Evolutionary conservation across 106 monocot species (phyloP).

Genomic region (Allium sativum): DNA sequence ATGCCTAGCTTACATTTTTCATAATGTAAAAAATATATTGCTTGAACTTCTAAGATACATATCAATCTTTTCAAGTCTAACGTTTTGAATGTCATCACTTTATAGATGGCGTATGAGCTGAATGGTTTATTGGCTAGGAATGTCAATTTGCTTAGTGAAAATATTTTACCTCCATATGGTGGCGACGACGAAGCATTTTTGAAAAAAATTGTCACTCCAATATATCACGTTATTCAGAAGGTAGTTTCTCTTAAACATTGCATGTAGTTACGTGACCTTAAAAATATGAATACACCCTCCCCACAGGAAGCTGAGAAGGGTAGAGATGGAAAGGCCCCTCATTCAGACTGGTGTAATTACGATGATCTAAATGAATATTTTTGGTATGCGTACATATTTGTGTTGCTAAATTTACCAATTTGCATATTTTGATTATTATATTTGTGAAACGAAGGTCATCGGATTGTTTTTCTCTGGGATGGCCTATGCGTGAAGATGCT

Average conservation of each 20-base stretch:
- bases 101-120: conserved; percentile 96
- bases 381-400: conserved; percentile 34
- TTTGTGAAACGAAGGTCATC: no score
- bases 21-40: no score
- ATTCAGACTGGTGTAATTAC: conserved; percentile 79
- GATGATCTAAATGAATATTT: no score
- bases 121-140: conserved; percentile 83
- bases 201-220: no score
- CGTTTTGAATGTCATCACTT: not conserved
- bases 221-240: no score
- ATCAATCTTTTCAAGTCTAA: no score
- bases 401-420: no score
- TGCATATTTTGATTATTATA: conserved; percentile 27
- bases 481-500: no score
- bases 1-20: conserved; percentile 87
- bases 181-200: conserved; percentile 96
- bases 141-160: conserved; percentile 90
- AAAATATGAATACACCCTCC: no score
- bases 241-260: conserved; percentile 28
- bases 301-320: conserved; percentile 87
- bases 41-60: no score
- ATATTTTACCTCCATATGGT: conserved; percentile 83
- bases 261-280: no score
- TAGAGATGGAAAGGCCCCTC: conserved; percentile 76
- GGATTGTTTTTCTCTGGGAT: conserved; percentile 97